phyloP scores from a whole-genome alignment of 495 filamentous ascomycete species.

The Penicillium manginii region DNA sequence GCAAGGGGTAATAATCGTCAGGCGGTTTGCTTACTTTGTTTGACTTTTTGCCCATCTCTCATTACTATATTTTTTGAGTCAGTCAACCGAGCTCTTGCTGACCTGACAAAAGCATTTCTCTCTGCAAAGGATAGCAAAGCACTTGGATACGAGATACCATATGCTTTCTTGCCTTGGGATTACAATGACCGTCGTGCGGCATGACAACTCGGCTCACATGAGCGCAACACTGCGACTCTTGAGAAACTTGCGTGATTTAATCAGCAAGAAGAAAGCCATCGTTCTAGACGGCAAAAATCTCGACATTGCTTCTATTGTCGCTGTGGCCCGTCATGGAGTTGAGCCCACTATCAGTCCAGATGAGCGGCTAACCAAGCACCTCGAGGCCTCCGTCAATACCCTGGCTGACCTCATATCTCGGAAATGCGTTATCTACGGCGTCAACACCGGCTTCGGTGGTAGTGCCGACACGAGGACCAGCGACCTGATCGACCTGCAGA shows the following conservation, averaged over 20 bases:
- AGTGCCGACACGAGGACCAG: constrained; percentile 57
- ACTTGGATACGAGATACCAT: neutral
- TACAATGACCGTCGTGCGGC: no score
- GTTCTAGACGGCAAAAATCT: constrained; percentile 13
- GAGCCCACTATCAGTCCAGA: no score
- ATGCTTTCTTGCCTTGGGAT: neutral
- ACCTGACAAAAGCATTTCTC: neutral
- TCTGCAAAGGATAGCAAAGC: neutral
- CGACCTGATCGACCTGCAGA: constrained; percentile 48
- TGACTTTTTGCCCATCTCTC: neutral
- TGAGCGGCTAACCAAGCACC: no score
- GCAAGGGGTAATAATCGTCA: neutral
- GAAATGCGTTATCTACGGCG: constrained; percentile 38
- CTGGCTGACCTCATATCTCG: constrained; percentile 1
- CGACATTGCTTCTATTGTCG: constrained; percentile 9
- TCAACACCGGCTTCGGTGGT: constrained; percentile 72
- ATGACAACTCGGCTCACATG: no score
- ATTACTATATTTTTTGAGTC: neutral
- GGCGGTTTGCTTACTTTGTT: neutral
- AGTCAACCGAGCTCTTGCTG: neutral
- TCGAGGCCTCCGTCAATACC: neutral
- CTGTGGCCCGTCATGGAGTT: no score
- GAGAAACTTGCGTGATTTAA: no score
- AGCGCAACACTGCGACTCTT: no score
- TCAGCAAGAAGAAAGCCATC: neutral